Evolutionary conservation across 371 early-diverging fungal species (phyloP), one percentile per base, ranked within the genome.

Genomic region (Mucor ambiguus): DNA sequence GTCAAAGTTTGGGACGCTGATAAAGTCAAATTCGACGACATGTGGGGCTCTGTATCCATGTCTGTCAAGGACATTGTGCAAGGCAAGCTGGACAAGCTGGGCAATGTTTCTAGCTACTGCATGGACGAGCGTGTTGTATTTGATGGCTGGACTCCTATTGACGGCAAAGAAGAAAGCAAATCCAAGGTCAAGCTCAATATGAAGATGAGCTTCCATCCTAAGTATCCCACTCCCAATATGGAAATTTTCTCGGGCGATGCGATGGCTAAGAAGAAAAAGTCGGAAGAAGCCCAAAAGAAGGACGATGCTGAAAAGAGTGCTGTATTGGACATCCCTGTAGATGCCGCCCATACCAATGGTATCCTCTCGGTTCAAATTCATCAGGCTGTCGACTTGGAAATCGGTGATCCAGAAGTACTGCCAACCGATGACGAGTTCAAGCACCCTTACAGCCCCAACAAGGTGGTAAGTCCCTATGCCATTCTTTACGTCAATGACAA

Each of bases 1-100:
- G 58, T 81, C 11, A 78, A 73, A 54, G 78, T 81, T 6, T 81
- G 81, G 81, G 81, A 81, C 59, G 81, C 81, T 9, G 81, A 81
- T 57, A 81, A 81, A 44, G 63, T 81, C 38, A 78, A 78, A 59
- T 76, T 59, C 44, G 81, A 78, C 16, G 78, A 78, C 52, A 60
- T 76, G 52, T 81, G 81, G 81, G 81, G 81, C 2, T 63, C 73
- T 14, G 49, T 74, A 29, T 74, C 77, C 10, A 68, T 78, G 29
- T 59, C 74, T 1, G 75, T 74, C 5, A 76, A 67, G 33, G 77
- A 78, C 24, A 71, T 76, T 46, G 67, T 76, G 3, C 70, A 76
- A 55, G 72, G 69, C 18, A 64, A 73, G 32, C 43, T 76, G 1
- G 78, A 81, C 55, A 68, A 72, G 30, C 68, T 78, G 3, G 79